These are phyloP conservation scores for Aspergillus sp. DNA, from an alignment of 2,329 filamentous ascomycete genomes.

Conservation along the genomic window DNA sequence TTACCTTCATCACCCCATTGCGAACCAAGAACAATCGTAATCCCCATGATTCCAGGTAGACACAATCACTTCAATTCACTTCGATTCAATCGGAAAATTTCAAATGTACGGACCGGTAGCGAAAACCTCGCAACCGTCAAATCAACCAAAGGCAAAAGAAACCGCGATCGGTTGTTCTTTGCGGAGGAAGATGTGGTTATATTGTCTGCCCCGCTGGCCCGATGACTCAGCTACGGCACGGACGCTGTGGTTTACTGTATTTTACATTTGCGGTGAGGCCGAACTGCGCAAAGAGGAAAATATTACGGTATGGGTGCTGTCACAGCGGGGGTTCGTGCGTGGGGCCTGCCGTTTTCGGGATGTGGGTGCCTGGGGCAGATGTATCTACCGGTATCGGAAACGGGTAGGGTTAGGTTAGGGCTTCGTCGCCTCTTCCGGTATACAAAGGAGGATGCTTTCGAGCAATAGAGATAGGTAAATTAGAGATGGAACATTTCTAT, in stretches of 20 bases:
- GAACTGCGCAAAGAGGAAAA: not conserved
- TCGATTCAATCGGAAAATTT: not conserved
- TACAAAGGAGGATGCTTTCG: not conserved
- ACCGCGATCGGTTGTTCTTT: not conserved
- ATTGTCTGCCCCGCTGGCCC: not conserved
- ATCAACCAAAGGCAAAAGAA: conserved; percentile 20
- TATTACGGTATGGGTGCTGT: not conserved
- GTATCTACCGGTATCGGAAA: not conserved
- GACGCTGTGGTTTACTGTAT: not conserved
- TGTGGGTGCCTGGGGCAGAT: conserved; percentile 9
- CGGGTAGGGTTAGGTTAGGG: not conserved
- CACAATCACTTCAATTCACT: not conserved
- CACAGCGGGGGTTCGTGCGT: not conserved
- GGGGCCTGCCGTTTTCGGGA: conserved; percentile 8
- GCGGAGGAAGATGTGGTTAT: conserved; percentile 3
- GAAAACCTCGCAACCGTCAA: conserved; percentile 22
- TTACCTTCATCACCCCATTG: conserved; percentile 45
- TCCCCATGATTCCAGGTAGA: conserved; percentile 20
- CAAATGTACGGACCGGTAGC: conserved; percentile 18
- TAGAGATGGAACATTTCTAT: too few species aligned
- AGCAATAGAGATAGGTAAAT: not conserved
- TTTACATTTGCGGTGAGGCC: not conserved
- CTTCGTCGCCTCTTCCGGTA: not conserved
- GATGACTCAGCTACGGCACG: not conserved
- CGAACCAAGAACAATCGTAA: conserved; percentile 41